A percentile compares a stretch with the other conserved stretches of the same genome.
Evolutionary conservation across 345 rosid genomes (phyloP).

Genomic region (Heritiera littoralis): DNA sequence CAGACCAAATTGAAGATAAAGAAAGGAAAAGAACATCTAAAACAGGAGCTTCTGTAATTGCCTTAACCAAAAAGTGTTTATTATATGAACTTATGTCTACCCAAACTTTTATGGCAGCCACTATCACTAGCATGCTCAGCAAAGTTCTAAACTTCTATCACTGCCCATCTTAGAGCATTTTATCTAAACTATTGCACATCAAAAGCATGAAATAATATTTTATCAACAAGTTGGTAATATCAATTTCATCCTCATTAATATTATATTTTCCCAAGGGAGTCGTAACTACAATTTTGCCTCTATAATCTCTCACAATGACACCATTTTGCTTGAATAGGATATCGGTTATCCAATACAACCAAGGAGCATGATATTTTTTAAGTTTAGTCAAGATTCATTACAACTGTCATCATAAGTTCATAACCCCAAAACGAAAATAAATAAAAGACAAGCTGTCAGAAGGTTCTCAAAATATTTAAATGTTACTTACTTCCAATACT

Average conservation of each 20-base stretch:
- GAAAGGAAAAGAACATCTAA: neutral
- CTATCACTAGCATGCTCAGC: neutral
- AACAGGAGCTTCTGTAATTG: neutral
- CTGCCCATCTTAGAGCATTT: neutral
- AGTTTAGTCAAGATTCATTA: neutral
- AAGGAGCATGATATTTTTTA: neutral
- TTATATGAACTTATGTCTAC: neutral
- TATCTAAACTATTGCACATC: neutral
- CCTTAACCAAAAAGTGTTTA: neutral
- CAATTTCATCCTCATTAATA: neutral
- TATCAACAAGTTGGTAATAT: slow-evolving; percentile 3
- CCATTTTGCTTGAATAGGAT: neutral
- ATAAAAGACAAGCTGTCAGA: neutral
- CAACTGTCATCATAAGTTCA: slow-evolving; percentile 4
- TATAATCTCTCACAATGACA: neutral
- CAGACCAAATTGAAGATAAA: neutral
- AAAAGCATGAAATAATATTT: neutral
- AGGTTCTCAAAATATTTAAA: neutral
- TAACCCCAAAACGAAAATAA: neutral
- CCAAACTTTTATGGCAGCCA: neutral
- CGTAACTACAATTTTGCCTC: neutral
- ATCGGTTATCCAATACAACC: neutral
- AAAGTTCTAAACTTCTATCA: neutral
- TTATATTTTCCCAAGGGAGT: neutral
- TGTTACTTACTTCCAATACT: slow-evolving; percentile 86